Base-by-base conservation (phyloP, 495 filamentous ascomycete species). In the Amniculicola lignicola region DNA sequence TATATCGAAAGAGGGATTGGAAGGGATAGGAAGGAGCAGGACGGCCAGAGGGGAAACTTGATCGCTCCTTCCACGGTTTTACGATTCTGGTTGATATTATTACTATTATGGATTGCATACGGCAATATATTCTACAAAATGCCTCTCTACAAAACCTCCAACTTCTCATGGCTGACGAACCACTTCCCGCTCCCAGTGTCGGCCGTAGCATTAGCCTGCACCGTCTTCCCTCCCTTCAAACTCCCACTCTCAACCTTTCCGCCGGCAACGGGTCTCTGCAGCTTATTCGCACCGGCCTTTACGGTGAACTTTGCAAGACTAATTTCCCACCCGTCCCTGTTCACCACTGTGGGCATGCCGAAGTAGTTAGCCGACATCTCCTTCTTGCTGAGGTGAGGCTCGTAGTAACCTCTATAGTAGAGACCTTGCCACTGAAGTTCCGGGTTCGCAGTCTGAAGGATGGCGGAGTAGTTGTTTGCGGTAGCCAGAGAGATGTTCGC, bases 371-470 rank as follows among this genome's bases (percentile, higher is more conserved):
- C 80, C 29, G 74, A 40, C 23, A 69, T 62, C 31, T 61, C 38
- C 23, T 69, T 54, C 19, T 59, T 35, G 36, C 44, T 49, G 39
- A 73, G 51, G 15, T 70, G 66, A 16, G 71, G 61, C 54, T 73
- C 70, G 57, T 66, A 73, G 49, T 73, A 73, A 23, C 70, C 84
- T 23, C 83, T 73, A 62, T 88, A 88, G 62, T 81, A 86, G 33
- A 79, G 67, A 55, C 87, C 84, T 57, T 81, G 77, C 83, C 84
- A 88, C 66, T 84, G 81, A 51, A 88, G 72, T 61, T 82, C 79
- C 19, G 65, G 59, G 61, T 85, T 87, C 14, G 71, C 69, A 10
- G 51, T 64, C 22, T 81, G 71, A 23, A 80, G 72, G 29, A 67
- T 70, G 19, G 69, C 24, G 9, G 73, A 70, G 51, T 65, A 50